Evolutionary conservation across 768 basidiomycete species (phyloP), one percentile per base, ranked within the genome.

Genomic region (Lactarius vividus): DNA sequence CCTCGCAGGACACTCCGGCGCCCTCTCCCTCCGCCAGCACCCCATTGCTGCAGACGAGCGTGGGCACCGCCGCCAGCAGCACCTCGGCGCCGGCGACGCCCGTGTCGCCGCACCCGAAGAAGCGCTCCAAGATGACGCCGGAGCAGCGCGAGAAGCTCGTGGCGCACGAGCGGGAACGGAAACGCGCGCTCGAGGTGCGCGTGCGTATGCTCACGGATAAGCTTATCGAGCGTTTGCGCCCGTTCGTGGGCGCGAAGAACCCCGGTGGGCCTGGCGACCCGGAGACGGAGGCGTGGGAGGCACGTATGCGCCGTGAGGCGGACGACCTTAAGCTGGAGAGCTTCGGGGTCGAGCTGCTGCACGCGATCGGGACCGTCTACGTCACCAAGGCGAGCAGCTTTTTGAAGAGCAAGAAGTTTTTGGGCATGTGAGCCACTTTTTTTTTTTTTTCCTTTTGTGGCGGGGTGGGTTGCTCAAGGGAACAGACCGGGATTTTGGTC

Each of bases 281-380:
- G 0, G 97, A 98, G 80, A 94, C 92, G 13, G 77, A 76, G 57
- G 81, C 83, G 18, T 99, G 94, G 72, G 88, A 92, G 75, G 81
- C 82, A 60, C 86, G 82, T 75, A 91, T 96, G 75, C 82, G 77
- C 72, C 79, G 84, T 33, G 97, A 99, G 76, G 93, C 92, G 1
- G 94, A 96, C 63, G 97, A 99, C 78, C 74, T 99, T 71, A 98
- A 98, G 79, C 77, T 98, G 61, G 96, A 99, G 80, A 95, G 92
- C 70, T 99, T 99, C 76, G 97, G 97, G 57, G 88, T 98, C 28
- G 96, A 98, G 89, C 83, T 96, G 44, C 78, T 96, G 31, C 94
- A 97, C 73, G 88, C 94, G 15, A 96, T 97, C 69, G 92, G 94
- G 2, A 87, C 84, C 52, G 88, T 96, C 29, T 99, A 99, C 75